Evolutionary conservation across 2,329 filamentous ascomycete species (phyloP).

Genomic region (Coleophoma crateriformis): DNA sequence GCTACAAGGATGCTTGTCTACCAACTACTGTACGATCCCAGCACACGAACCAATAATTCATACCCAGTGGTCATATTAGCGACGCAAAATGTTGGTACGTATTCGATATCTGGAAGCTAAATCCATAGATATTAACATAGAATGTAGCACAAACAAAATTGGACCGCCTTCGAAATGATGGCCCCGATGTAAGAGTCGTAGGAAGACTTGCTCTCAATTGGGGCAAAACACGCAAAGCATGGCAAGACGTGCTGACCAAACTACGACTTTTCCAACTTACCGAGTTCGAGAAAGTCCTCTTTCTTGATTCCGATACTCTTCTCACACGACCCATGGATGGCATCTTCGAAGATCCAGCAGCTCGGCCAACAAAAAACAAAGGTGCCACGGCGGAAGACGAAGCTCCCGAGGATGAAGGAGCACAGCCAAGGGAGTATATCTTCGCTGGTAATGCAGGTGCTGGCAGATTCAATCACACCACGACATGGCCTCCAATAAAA

Average conservation of each 20-base stretch:
- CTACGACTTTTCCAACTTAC: conserved; percentile 28
- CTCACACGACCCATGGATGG: conserved; percentile 24
- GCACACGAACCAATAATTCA: conserved; percentile 25
- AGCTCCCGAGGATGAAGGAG: conserved; percentile 8
- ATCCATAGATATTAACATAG: neutral
- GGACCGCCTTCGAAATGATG: conserved; percentile 28
- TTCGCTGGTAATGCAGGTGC: neutral
- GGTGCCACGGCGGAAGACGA: neutral
- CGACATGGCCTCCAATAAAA: neutral
- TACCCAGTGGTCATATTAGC: neutral
- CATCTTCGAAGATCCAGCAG: conserved; percentile 25
- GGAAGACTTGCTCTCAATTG: conserved; percentile 24
- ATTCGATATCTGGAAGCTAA: neutral
- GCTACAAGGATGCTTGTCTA: conserved; percentile 33
- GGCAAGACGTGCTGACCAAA: conserved; percentile 24
- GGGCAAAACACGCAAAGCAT: conserved; percentile 26
- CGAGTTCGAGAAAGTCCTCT: conserved; percentile 29
- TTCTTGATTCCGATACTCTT: conserved; percentile 30
- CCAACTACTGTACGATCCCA: conserved; percentile 32
- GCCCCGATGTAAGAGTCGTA: conserved; percentile 30
- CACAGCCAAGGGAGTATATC: neutral
- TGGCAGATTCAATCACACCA: neutral
- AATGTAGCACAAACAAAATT: conserved; percentile 14
- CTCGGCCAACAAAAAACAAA: neutral
- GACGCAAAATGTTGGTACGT: neutral